Conservation (phyloP, 768 basidiomycete genomes). For the Termitomyces sp. region DNA sequence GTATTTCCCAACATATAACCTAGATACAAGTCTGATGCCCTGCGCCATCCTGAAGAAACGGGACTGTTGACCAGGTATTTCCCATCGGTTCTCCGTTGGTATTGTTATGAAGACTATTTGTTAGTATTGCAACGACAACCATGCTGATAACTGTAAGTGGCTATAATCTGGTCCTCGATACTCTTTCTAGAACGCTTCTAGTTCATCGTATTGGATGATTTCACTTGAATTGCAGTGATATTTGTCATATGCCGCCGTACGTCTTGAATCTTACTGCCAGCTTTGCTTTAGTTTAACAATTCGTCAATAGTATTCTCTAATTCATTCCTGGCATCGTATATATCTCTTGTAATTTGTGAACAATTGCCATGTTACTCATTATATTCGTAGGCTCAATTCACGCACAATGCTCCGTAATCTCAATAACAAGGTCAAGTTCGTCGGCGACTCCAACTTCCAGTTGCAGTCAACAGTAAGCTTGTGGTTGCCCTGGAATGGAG, state of each 20-base stretch:
- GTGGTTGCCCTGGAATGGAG: neutral
- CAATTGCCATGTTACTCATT: neutral
- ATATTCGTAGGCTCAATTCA: neutral
- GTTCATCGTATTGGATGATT: neutral
- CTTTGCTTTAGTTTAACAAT: neutral
- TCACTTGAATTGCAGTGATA: neutral
- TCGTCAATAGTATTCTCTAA: neutral
- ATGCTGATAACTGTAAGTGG: neutral
- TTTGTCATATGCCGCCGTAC: neutral
- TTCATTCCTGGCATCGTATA: conserved; percentile 4
- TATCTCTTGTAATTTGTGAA: neutral
- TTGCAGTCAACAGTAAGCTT: too few species aligned
- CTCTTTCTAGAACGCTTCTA: neutral
- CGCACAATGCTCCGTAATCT: neutral
- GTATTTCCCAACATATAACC: too few species aligned
- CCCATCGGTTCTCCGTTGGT: too few species aligned
- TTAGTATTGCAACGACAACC: neutral
- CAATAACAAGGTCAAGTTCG: neutral
- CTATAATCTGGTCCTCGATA: neutral
- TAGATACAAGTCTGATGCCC: too few species aligned
- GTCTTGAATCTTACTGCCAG: neutral
- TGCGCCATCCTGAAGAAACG: too few species aligned
- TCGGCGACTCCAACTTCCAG: neutral
- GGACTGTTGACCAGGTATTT: too few species aligned
- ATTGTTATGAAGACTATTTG: neutral